These are phyloP conservation scores for Salix suchowensis DNA, from an alignment of 345 rosid species.

Conservation along the genomic window DNA sequence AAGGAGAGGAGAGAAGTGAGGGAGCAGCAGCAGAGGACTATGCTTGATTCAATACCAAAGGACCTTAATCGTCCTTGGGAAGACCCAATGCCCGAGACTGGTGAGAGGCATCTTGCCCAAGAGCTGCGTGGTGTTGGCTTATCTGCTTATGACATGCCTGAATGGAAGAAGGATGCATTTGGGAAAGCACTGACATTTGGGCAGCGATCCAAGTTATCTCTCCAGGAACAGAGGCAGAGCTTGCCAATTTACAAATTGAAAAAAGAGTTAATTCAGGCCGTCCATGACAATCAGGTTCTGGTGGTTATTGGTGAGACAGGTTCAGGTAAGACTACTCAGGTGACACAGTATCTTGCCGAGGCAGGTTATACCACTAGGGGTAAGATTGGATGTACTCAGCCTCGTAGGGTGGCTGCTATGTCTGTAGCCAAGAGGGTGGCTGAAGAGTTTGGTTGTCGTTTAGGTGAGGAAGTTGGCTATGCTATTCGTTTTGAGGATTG, in stretches of 20 bases:
- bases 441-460: conserved; percentile 83
- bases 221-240: conserved; percentile 87
- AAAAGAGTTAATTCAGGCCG: conserved; percentile 78
- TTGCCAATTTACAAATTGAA: conserved; percentile 87
- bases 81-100: conserved; percentile 89
- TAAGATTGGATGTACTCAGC: conserved; percentile 83
- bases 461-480: conserved; percentile 86
- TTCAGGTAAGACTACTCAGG: conserved; percentile 82
- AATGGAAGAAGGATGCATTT: conserved; percentile 93
- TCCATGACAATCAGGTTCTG: conserved; percentile 76
- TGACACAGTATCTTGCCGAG: conserved; percentile 78
- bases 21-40: conserved; percentile 81
- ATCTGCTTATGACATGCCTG: conserved; percentile 86
- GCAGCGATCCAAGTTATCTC: conserved; percentile 76
- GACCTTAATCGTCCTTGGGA: conserved; percentile 99
- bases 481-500: conserved; percentile 80
- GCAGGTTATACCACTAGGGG: conserved; percentile 73
- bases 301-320: conserved; percentile 89
- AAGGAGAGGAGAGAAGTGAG: conserved; percentile 79
- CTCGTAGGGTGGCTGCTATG: conserved; percentile 82
- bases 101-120: conserved; percentile 89
- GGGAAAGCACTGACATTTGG: conserved; percentile 77
- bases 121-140: conserved; percentile 87
- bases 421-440: conserved; percentile 90
- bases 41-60: conserved; percentile 91